phyloP scores from a whole-genome alignment of 306 rosid genomes.

The Fragaria iinumae region DNA sequence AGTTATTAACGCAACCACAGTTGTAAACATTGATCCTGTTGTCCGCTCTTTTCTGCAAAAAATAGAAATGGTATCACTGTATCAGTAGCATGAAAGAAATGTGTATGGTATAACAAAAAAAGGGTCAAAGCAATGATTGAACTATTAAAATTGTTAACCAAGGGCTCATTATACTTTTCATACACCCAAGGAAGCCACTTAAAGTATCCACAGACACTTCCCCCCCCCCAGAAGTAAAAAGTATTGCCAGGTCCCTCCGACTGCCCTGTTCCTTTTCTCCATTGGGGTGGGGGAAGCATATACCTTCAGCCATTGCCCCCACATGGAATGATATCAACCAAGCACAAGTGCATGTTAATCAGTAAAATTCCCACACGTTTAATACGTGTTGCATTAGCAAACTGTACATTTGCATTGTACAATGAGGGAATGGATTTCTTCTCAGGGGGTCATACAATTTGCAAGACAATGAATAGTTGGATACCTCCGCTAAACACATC shows the following conservation, averaged over 20 bases:
- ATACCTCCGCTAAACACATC: neutral
- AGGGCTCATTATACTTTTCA: neutral
- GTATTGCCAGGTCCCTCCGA: neutral
- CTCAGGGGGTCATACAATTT: neutral
- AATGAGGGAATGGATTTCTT: neutral
- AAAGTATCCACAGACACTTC: no score
- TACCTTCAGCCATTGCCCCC: neutral
- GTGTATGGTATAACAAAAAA: neutral
- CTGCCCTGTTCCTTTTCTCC: neutral
- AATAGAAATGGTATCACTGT: neutral
- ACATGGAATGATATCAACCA: neutral
- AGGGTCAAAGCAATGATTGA: neutral
- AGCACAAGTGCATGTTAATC: neutral
- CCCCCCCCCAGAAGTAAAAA: neutral
- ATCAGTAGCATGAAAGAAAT: neutral
- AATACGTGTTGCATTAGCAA: neutral
- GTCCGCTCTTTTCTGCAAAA: constrained; percentile 78
- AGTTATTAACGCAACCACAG: constrained; percentile 69
- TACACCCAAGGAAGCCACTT: no score
- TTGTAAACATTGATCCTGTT: constrained; percentile 67
- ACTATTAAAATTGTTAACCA: neutral
- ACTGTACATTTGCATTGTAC: neutral
- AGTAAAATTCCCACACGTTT: neutral
- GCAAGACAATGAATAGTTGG: no score
- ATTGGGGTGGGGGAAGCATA: neutral